Conservation (phyloP, 768 basidiomycete genomes). For the Trametes cubensis region DNA sequence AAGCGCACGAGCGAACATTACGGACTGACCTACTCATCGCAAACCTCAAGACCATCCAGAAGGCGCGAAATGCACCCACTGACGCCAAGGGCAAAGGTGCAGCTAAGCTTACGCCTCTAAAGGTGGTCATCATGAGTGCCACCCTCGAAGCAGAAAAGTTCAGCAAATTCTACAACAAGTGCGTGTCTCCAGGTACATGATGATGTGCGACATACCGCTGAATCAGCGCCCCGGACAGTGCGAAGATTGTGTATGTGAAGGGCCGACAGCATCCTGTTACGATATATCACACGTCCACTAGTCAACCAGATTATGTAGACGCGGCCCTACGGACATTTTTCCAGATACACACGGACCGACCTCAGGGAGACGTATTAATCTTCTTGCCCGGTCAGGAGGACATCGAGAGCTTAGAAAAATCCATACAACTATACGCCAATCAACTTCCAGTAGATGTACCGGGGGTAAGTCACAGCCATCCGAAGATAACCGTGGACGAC, state of each 20-base stretch:
- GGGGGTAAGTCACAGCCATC: conserved; percentile 43
- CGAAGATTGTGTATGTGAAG: conserved; percentile 87
- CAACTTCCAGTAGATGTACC: conserved; percentile 62
- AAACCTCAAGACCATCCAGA: conserved; percentile 82
- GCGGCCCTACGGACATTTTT: conserved; percentile 92
- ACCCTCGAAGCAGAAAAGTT: conserved; percentile 97
- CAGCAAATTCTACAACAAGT: conserved; percentile 85
- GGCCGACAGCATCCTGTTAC: conserved; percentile 92
- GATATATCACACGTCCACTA: conserved; percentile 73
- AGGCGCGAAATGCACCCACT: conserved; percentile 54
- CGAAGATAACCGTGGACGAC: background rate
- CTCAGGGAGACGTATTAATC: conserved; percentile 87
- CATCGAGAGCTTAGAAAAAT: conserved; percentile 83
- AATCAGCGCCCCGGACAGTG: conserved; percentile 48
- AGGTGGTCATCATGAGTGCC: conserved; percentile 96
- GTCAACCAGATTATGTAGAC: conserved; percentile 84
- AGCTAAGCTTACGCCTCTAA: conserved; percentile 63
- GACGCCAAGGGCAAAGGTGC: conserved; percentile 40
- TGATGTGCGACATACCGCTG: background rate
- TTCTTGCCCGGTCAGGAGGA: conserved; percentile 98
- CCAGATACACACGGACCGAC: conserved; percentile 83
- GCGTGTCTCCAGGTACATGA: conserved; percentile 34
- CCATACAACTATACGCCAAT: conserved; percentile 68
- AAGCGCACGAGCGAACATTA: conserved; percentile 95
- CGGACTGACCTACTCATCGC: conserved; percentile 94